These are phyloP conservation scores for Agroathelia rolfsii DNA, from an alignment of 1,284 basidiomycete species.

Conservation along the genomic window DNA sequence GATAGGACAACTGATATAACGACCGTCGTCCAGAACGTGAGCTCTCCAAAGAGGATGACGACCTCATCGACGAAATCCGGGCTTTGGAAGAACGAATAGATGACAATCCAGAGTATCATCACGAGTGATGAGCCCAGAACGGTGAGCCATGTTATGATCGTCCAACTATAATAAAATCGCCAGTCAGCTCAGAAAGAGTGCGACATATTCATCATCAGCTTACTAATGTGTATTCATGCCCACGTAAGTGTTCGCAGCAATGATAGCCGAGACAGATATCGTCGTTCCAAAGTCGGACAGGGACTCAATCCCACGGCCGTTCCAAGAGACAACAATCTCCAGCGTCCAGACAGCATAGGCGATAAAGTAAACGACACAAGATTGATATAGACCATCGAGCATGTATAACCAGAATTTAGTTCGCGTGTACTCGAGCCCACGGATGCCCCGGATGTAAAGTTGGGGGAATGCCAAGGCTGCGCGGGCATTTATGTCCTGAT, in stretches of 20 bases:
- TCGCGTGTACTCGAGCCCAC: conserved; percentile 88
- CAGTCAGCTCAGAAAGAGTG: conserved; percentile 7
- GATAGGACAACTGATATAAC: conserved; percentile 60
- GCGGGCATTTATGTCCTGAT: conserved; percentile 90
- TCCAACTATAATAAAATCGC: conserved; percentile 66
- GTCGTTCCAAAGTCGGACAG: conserved; percentile 91
- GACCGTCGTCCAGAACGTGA: conserved; percentile 79
- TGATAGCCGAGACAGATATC: conserved; percentile 78
- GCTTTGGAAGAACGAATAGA: conserved; percentile 71
- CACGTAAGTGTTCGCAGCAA: conserved; percentile 82
- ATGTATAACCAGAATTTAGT: conserved; percentile 92
- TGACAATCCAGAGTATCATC: conserved; percentile 77
- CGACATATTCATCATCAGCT: too few species aligned
- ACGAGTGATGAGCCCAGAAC: conserved; percentile 72
- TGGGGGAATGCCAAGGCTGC: conserved; percentile 89
- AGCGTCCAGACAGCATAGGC: conserved; percentile 73
- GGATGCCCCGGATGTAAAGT: conserved; percentile 88
- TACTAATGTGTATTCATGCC: conserved; percentile 84
- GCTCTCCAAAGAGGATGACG: conserved; percentile 61
- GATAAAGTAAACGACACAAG: conserved; percentile 83
- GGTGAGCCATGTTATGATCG: conserved; percentile 74
- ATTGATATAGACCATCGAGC: conserved; percentile 91
- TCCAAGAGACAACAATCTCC: conserved; percentile 55
- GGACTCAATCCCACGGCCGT: conserved; percentile 68
- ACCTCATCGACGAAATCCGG: conserved; percentile 69